Conservation (phyloP, 192 early-diverging fungal species). For the Phycomyces blakesleeanus region DNA sequence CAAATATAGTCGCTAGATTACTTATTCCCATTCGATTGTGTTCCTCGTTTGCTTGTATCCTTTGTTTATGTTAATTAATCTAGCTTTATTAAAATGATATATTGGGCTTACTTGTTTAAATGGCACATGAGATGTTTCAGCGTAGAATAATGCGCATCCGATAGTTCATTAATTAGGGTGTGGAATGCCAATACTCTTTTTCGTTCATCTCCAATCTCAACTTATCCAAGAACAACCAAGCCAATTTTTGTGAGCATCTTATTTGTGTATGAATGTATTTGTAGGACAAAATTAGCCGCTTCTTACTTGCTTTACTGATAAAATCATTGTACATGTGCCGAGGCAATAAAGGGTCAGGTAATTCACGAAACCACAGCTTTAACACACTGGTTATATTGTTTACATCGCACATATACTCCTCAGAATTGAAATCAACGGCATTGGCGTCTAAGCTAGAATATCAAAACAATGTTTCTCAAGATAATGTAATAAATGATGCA, state of each 20-base stretch:
- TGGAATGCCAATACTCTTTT: conserved; percentile 61
- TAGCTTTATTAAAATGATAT: too few relatives aligned
- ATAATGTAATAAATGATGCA: not conserved
- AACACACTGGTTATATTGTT: conserved; percentile 81
- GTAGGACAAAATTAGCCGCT: too few relatives aligned
- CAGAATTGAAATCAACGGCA: conserved; percentile 58
- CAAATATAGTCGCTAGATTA: conserved; percentile 91
- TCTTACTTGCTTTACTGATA: conserved; percentile 68
- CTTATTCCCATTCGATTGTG: conserved; percentile 83
- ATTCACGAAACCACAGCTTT: conserved; percentile 92
- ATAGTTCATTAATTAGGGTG: conserved; percentile 68
- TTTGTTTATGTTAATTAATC: conserved; percentile 19
- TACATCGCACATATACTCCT: conserved; percentile 65
- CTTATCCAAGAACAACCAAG: not conserved
- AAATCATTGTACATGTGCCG: conserved; percentile 58
- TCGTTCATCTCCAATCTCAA: conserved; percentile 59
- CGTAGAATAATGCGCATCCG: conserved; percentile 80
- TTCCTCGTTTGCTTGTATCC: conserved; percentile 68
- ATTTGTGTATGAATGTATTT: too few relatives aligned
- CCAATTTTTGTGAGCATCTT: not conserved
- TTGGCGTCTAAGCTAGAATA: conserved; percentile 58
- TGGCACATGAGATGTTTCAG: conserved; percentile 80
- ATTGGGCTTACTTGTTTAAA: conserved; percentile 70
- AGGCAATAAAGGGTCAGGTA: conserved; percentile 88
- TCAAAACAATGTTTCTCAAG: not conserved